Evolutionary conservation across 129 eudicot genomes (phyloP).

Genomic region (Scalesia atractyloides): DNA sequence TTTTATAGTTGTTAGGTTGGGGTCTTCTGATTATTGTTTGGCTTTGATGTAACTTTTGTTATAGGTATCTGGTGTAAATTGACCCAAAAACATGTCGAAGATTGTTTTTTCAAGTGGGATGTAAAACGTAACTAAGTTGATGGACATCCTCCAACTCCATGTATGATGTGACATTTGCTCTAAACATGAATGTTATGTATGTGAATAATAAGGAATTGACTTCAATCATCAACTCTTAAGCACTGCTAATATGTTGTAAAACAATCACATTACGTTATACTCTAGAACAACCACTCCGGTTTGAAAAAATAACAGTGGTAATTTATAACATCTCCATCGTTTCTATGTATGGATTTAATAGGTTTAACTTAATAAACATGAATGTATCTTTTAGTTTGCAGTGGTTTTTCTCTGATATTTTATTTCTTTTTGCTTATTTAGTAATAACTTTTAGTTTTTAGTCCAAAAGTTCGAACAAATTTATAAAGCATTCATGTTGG

Average conservation of each 20-base stretch:
- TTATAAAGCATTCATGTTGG: not conserved
- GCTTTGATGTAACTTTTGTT: too few relatives aligned
- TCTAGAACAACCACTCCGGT: not conserved
- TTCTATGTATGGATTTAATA: not conserved
- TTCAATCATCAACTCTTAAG: not conserved
- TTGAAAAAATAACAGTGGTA: not conserved
- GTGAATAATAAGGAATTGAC: not conserved
- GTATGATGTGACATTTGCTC: too few relatives aligned
- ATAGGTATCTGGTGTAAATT: too few relatives aligned
- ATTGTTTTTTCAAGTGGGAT: too few relatives aligned
- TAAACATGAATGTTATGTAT: not conserved
- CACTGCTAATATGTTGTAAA: slow-evolving; percentile 8
- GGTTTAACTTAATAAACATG: slow-evolving; percentile 2
- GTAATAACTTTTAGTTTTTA: not conserved
- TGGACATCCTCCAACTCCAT: too few relatives aligned
- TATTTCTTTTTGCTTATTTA: not conserved
- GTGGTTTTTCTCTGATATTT: not conserved
- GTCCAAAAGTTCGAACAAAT: not conserved
- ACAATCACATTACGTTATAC: not conserved
- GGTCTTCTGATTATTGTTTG: too few relatives aligned
- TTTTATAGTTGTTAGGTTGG: too few relatives aligned
- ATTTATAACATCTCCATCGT: not conserved
- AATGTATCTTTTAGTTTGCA: not conserved
- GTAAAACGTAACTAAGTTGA: too few relatives aligned
- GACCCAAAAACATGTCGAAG: too few relatives aligned